Percentiles rank a stretch among this genome's conserved stretches.
phyloP scores from a whole-genome alignment of 768 basidiomycete species.

The Cystofilobasidium capitatum region DNA sequence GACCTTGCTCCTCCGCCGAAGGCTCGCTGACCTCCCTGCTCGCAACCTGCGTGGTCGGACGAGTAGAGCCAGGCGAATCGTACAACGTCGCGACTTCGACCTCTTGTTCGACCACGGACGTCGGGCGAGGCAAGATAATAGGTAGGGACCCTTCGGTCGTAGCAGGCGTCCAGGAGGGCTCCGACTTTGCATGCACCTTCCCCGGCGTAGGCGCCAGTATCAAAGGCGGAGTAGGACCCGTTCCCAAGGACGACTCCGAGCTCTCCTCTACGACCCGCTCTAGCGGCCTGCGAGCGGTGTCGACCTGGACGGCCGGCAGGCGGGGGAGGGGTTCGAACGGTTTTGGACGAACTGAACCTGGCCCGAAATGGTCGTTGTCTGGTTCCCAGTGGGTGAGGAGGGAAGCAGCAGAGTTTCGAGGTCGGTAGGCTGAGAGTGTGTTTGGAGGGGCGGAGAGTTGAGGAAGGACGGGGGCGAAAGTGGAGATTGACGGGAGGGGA shows the following conservation, averaged over 20 bases:
- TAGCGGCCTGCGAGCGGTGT: too few relatives aligned
- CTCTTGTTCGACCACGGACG: background rate
- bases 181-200: background rate
- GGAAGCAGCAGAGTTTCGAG: background rate
- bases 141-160: background rate
- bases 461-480: background rate
- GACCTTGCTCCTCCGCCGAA: background rate
- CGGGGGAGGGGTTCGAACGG: background rate
- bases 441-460: background rate
- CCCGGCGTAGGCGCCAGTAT: too few relatives aligned
- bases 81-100: background rate
- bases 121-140: background rate
- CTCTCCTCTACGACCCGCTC: background rate
- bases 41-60: background rate
- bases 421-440: background rate
- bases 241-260: too few relatives aligned
- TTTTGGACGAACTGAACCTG: background rate
- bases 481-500: background rate
- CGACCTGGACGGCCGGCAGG: too few relatives aligned
- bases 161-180: background rate
- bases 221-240: too few relatives aligned
- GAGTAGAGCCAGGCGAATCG: background rate
- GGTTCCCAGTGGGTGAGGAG: background rate
- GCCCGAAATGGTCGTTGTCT: background rate
- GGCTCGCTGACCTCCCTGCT: background rate